phyloP scores from a whole-genome alignment of 345 rosid species.

The Rhizophora apiculata region DNA sequence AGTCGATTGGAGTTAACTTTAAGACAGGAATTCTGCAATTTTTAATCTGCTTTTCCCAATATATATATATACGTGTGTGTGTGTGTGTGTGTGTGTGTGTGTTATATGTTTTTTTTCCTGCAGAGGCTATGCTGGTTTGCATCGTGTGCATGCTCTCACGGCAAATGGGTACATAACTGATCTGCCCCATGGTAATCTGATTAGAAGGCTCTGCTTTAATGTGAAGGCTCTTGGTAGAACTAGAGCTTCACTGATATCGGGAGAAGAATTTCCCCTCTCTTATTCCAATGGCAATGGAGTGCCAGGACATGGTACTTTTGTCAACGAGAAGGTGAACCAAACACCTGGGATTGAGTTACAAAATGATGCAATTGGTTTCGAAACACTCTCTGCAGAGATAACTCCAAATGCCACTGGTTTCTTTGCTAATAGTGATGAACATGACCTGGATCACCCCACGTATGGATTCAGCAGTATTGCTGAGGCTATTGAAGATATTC shows the following conservation, averaged over 20 bases:
- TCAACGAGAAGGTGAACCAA: constrained; percentile 11
- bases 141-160: constrained; percentile 15
- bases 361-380: constrained; percentile 34
- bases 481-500: constrained; percentile 74
- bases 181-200: constrained; percentile 2
- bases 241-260: constrained; percentile 44
- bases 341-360: constrained; percentile 32
- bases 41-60: background rate
- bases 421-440: constrained; percentile 44
- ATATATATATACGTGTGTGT: background rate
- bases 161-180: constrained; percentile 17
- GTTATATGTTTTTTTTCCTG: background rate
- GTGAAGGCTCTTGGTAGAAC: constrained; percentile 28
- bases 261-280: constrained; percentile 45
- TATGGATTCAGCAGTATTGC: constrained; percentile 62
- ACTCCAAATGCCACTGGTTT: constrained; percentile 35
- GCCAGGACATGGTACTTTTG: constrained; percentile 16
- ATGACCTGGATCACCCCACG: constrained; percentile 60
- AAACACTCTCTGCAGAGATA: constrained; percentile 40
- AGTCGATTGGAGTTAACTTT: background rate
- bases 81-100: too few relatives aligned
- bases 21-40: background rate
- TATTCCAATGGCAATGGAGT: constrained; percentile 37
- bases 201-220: constrained; percentile 27
- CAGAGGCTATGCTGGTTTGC: constrained; percentile 24